Percentiles rank a stretch among this genome's conserved stretches.
Conservation (phyloP, 2,329 filamentous ascomycete species). For the Ophiostoma sp. region DNA sequence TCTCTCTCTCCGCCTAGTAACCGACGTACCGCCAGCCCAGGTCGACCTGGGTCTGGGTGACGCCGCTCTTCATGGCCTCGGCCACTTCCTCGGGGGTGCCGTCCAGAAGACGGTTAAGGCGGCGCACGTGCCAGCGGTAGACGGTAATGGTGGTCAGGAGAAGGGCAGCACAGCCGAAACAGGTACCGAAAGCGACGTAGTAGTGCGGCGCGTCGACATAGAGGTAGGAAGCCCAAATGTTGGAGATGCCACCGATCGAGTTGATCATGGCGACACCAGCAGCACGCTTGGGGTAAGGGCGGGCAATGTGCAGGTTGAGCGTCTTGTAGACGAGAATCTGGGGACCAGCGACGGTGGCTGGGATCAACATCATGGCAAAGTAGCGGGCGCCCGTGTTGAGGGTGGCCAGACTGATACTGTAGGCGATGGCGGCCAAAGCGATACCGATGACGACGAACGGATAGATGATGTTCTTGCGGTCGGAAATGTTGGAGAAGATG, state of each 20-base stretch:
- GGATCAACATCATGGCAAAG: constrained; percentile 46
- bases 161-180: constrained; percentile 29
- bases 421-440: constrained; percentile 37
- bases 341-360: constrained; percentile 42
- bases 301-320: constrained; percentile 37
- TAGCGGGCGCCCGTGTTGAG: constrained; percentile 43
- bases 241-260: constrained; percentile 38
- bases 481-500: constrained; percentile 39
- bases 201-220: constrained; percentile 34
- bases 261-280: constrained; percentile 46
- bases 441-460: constrained; percentile 40
- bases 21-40: constrained; percentile 33
- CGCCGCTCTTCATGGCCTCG: constrained; percentile 33
- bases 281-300: constrained; percentile 45
- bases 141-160: constrained; percentile 32
- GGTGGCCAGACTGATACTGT: constrained; percentile 42
- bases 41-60: constrained; percentile 33
- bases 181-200: constrained; percentile 31
- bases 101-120: constrained; percentile 30
- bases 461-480: constrained; percentile 40
- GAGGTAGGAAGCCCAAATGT: constrained; percentile 41
- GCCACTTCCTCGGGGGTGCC: constrained; percentile 31
- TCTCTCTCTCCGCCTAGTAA: background rate
- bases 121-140: constrained; percentile 31
- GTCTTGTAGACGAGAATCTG: constrained; percentile 46